These are phyloP conservation scores for Curvularia eragrostidis DNA, from an alignment of 2,329 filamentous ascomycete species.

Conservation along the genomic window DNA sequence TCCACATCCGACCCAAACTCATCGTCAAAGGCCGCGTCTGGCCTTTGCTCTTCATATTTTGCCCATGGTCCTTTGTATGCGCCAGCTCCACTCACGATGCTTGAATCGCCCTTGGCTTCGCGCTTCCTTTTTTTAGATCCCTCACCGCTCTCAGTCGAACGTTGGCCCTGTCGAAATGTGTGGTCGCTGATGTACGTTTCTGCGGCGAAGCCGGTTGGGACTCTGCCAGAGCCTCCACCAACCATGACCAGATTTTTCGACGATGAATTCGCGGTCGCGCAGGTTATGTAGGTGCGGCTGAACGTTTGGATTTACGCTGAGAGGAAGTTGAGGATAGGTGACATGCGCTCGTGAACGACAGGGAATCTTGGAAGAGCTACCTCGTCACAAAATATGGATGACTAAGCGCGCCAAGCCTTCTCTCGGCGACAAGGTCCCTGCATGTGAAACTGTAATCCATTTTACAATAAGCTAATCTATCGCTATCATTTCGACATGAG, in stretches of 20 bases:
- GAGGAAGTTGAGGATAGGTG: neutral
- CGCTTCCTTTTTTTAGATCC: slow-evolving; percentile 76
- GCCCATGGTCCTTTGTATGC: slow-evolving; percentile 97
- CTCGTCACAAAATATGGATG: slow-evolving; percentile 20
- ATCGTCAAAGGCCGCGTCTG: slow-evolving; percentile 67
- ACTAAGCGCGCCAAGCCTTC: slow-evolving; percentile 27
- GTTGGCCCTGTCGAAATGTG: slow-evolving; percentile 86
- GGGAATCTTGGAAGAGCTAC: slow-evolving; percentile 6
- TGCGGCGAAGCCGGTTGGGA: slow-evolving; percentile 79
- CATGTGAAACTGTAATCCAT: slow-evolving; percentile 26
- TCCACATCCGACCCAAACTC: slow-evolving; percentile 72
- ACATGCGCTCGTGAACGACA: neutral
- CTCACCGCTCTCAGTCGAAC: slow-evolving; percentile 72
- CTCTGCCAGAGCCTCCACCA: slow-evolving; percentile 47
- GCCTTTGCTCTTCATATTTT: slow-evolving; percentile 76
- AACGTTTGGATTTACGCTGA: neutral
- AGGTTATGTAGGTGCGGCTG: neutral
- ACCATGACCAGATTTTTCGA: slow-evolving; percentile 24
- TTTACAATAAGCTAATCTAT: slow-evolving; percentile 38
- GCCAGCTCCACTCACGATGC: slow-evolving; percentile 82
- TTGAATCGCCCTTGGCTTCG: slow-evolving; percentile 83
- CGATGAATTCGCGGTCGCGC: neutral
- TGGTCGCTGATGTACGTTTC: slow-evolving; percentile 91
- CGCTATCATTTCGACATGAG: slow-evolving; percentile 45
- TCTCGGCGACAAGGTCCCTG: neutral